phyloP scores from a whole-genome alignment of 75 land plant genomes.

The Cryptomeria japonica region DNA sequence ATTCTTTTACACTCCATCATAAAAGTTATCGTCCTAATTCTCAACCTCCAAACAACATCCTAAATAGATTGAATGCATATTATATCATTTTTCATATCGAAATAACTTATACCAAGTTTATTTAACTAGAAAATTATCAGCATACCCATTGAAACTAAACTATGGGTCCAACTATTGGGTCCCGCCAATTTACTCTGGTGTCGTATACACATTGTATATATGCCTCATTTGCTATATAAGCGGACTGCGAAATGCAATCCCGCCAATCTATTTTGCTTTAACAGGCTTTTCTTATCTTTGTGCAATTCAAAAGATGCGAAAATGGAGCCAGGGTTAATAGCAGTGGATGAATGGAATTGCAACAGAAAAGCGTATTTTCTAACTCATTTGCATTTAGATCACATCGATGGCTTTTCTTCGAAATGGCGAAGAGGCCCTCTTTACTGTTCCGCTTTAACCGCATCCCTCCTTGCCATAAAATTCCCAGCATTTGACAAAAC shows the following conservation, averaged over 20 bases:
- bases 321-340: slow-evolving; percentile 49
- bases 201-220: background rate
- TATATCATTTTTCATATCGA: too few species aligned
- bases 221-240: background rate
- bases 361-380: slow-evolving; percentile 68
- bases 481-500: slow-evolving; percentile 55
- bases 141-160: too few species aligned
- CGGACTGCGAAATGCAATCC: background rate
- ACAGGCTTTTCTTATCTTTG: background rate
- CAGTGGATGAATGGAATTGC: slow-evolving; percentile 53
- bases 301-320: background rate
- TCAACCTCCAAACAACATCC: too few species aligned
- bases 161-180: too few species aligned
- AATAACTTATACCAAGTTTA: too few species aligned
- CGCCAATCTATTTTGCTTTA: background rate
- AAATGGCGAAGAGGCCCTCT: slow-evolving; percentile 55
- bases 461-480: slow-evolving; percentile 44
- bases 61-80: too few species aligned
- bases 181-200: too few species aligned
- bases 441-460: slow-evolving; percentile 65
- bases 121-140: too few species aligned
- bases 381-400: slow-evolving; percentile 74
- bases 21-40: too few species aligned
- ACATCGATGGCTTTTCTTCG: slow-evolving; percentile 53
- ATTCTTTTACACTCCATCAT: too few species aligned